These are phyloP conservation scores for Musa acuminata DNA, from an alignment of 176 grass and related monocot genomes.

Conservation along the genomic window DNA sequence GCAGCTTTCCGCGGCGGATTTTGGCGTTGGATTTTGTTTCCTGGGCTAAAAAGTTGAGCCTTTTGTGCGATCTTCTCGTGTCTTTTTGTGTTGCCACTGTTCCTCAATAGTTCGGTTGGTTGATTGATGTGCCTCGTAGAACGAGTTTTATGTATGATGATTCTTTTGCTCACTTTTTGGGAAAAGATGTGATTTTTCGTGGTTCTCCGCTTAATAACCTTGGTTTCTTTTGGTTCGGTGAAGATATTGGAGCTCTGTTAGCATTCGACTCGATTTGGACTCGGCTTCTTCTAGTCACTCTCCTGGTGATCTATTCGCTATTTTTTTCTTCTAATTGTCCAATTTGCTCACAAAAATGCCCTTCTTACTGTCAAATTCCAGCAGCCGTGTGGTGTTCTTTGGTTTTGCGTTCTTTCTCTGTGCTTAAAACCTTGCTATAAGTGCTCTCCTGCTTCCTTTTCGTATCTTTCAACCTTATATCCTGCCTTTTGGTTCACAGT, in stretches of 20 bases:
- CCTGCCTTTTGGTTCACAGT: neutral
- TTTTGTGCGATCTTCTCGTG: neutral
- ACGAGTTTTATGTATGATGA: neutral
- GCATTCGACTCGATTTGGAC: neutral
- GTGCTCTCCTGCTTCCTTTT: neutral
- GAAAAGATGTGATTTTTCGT: neutral
- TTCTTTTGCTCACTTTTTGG: neutral
- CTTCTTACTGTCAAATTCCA: neutral
- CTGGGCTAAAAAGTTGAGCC: neutral
- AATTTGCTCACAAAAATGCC: neutral
- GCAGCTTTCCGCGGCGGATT: conserved; percentile 1
- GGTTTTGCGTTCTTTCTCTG: neutral
- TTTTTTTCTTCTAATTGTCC: neutral
- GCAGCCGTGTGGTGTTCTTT: neutral
- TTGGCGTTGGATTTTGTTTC: neutral
- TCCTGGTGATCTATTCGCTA: neutral
- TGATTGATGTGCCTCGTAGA: conserved; percentile 2
- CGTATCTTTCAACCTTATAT: neutral
- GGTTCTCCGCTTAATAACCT: neutral
- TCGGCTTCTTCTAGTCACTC: neutral
- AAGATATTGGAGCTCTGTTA: neutral
- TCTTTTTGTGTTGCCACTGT: neutral
- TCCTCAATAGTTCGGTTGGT: neutral
- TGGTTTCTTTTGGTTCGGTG: neutral
- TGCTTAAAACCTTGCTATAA: neutral